Evolutionary conservation across 1,284 basidiomycete genomes (phyloP).

Genomic region (Fomitopsis palustris): DNA sequence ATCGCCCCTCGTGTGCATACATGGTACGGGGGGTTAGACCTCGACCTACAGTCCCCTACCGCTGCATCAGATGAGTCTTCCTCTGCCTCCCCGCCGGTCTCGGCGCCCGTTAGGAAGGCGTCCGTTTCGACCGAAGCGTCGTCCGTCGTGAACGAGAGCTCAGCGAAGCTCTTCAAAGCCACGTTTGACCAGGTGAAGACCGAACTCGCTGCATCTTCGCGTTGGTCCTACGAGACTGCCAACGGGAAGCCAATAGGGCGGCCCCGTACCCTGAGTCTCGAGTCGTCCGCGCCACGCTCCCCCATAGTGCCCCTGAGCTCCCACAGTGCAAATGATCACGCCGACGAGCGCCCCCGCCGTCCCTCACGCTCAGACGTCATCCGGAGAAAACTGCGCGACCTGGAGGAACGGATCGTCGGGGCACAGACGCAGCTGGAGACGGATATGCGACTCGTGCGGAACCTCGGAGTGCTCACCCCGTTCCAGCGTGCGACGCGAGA

Average conservation of each 20-base stretch:
- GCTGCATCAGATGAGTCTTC: neutral
- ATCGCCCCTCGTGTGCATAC: slow-evolving; percentile 35
- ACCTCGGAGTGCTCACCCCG: slow-evolving; percentile 83
- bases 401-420: slow-evolving; percentile 56
- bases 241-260: slow-evolving; percentile 19
- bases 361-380: slow-evolving; percentile 58
- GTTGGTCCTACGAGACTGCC: slow-evolving; percentile 24
- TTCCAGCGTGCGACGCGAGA: slow-evolving; percentile 84
- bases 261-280: slow-evolving; percentile 32
- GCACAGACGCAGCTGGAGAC: slow-evolving; percentile 66
- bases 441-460: slow-evolving; percentile 73
- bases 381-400: slow-evolving; percentile 57
- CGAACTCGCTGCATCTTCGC: slow-evolving; percentile 58
- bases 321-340: neutral
- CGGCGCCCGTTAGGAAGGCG: slow-evolving; percentile 12
- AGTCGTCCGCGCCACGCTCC: slow-evolving; percentile 26
- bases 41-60: slow-evolving; percentile 13
- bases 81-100: slow-evolving; percentile 9
- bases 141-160: slow-evolving; percentile 25
- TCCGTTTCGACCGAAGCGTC: slow-evolving; percentile 21
- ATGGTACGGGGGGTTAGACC: slow-evolving; percentile 38
- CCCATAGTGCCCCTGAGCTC: slow-evolving; percentile 15
- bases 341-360: slow-evolving; percentile 24
- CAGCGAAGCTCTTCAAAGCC: slow-evolving; percentile 62
- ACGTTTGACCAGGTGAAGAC: slow-evolving; percentile 87